Evolutionary conservation across 148 eudicot species (phyloP), one percentile per base, ranked within the genome.

Genomic region (Talinum fruticosum): DNA sequence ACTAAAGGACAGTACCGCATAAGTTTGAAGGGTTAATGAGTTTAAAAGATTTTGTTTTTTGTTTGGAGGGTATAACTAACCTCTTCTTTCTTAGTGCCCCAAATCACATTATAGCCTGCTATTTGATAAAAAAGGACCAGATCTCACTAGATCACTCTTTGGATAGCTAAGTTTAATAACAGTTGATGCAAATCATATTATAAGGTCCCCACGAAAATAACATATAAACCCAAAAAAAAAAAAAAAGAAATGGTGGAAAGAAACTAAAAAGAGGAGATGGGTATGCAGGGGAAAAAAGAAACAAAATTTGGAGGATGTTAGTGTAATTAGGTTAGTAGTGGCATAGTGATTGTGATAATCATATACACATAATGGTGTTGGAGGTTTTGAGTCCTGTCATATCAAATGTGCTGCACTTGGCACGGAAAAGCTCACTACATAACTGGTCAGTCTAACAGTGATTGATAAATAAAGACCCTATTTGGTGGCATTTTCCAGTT

Each of bases 381-480:
- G 34, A 76, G 34, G 34, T 66, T 76, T 24, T 15, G 30, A 67
- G 79, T 76, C 66, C 65, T 76, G 73, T 76, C 79, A 76, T 49
- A 32, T 76, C 79, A 76, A 19, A 67, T 67, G 72, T 41, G 32
- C 49, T 49, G 35, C 78, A 64, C 71, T 65, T 76, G 79, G 64
- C 79, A 49, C 73, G 44, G 73, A 76, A 67, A 66, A 76, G 71
- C 73, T 67, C 65, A 76, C 66, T 30, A 6, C 79, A 76, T 19
- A 67, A 76, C n/a, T 49, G 73, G 73, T 68, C 47, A 68, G 33
- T 2, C 8, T 76, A 76, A 51, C 6, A 18, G 62, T 24, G 67
- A 76, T 26, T 32, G 38, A 76, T 69, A 76, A 66, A 16, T 4
- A 57, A 66, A n/a, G 72, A 68, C 26, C 32, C 53, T 28, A 69